Conservation (phyloP, 1,284 basidiomycete genomes). For the Cutaneotrichosporon daszewskae region DNA sequence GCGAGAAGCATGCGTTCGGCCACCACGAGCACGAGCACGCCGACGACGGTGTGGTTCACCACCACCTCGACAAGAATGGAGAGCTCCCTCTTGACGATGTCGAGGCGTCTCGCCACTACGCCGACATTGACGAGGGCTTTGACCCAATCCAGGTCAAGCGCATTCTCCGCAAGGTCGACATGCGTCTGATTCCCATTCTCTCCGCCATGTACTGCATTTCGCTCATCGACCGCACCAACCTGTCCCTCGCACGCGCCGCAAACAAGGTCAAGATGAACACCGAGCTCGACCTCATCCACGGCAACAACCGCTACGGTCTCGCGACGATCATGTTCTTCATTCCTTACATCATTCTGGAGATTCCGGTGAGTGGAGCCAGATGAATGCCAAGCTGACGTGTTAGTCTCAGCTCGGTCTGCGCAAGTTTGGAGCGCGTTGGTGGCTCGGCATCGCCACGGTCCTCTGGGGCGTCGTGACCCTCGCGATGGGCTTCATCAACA, state of each 20-base stretch:
- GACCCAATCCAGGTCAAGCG: conserved; percentile 3
- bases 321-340: conserved; percentile 43
- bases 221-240: conserved; percentile 34
- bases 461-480: conserved; percentile 48
- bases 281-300: conserved; percentile 30
- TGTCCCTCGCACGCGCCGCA: conserved; percentile 31
- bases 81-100: too few relatives aligned
- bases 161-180: conserved; percentile 10
- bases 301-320: conserved; percentile 44
- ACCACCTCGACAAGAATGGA: too few relatives aligned
- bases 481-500: conserved; percentile 40
- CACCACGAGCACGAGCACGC: too few relatives aligned
- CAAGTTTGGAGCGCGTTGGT: conserved; percentile 16
- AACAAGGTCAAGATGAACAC: conserved; percentile 21
- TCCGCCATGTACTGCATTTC: conserved; percentile 16
- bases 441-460: conserved; percentile 16
- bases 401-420: conserved; percentile 25
- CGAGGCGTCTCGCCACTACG: too few relatives aligned
- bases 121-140: conserved; percentile 16
- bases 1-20: too few relatives aligned
- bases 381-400: background rate
- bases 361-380: conserved; percentile 19
- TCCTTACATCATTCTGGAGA: conserved; percentile 46
- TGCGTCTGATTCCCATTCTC: conserved; percentile 17
- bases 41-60: too few relatives aligned